Percentiles rank a stretch among this genome's conserved stretches.
Evolutionary conservation across 768 basidiomycete species (phyloP).

Genomic region (Dacryopinax spathularia): DNA sequence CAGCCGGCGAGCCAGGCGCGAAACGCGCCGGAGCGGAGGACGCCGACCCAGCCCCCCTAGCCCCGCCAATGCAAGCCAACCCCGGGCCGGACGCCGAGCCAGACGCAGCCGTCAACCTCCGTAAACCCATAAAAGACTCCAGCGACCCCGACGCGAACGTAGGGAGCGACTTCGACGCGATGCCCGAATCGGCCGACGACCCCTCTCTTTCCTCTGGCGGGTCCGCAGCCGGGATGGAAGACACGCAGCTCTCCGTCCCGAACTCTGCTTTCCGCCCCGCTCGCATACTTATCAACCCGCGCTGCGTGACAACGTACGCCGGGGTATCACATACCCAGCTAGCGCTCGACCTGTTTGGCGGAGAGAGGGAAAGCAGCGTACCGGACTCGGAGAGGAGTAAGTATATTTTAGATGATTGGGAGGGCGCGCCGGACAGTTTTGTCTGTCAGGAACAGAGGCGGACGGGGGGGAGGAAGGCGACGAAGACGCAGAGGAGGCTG

Average conservation of each 20-base stretch:
- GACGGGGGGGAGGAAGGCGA: slow-evolving; percentile 78
- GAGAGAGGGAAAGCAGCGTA: slow-evolving; percentile 29
- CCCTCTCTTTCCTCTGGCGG: slow-evolving; percentile 13
- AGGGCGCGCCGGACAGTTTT: slow-evolving; percentile 90
- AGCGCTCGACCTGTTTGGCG: slow-evolving; percentile 83
- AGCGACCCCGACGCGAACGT: slow-evolving; percentile 62
- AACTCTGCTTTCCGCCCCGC: slow-evolving; percentile 82
- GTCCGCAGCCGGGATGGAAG: slow-evolving; percentile 20
- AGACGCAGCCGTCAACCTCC: slow-evolving; percentile 4
- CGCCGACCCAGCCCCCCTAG: slow-evolving; percentile 7
- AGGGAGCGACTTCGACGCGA: slow-evolving; percentile 79
- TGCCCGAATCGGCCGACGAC: slow-evolving; percentile 44
- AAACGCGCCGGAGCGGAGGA: background rate
- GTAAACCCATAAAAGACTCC: background rate
- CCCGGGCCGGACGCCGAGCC: slow-evolving; percentile 6
- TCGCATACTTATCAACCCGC: slow-evolving; percentile 85
- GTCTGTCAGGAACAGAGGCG: slow-evolving; percentile 94
- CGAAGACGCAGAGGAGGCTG: slow-evolving; percentile 73
- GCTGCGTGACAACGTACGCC: slow-evolving; percentile 95
- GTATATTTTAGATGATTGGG: slow-evolving; percentile 89
- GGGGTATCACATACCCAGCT: slow-evolving; percentile 93
- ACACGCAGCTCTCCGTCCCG: slow-evolving; percentile 42
- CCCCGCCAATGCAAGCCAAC: background rate
- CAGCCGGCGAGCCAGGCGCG: background rate
- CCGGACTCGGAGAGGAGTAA: slow-evolving; percentile 32